Evolutionary conservation across 768 basidiomycete genomes (phyloP).

Genomic region (Polyporus arcularius): DNA sequence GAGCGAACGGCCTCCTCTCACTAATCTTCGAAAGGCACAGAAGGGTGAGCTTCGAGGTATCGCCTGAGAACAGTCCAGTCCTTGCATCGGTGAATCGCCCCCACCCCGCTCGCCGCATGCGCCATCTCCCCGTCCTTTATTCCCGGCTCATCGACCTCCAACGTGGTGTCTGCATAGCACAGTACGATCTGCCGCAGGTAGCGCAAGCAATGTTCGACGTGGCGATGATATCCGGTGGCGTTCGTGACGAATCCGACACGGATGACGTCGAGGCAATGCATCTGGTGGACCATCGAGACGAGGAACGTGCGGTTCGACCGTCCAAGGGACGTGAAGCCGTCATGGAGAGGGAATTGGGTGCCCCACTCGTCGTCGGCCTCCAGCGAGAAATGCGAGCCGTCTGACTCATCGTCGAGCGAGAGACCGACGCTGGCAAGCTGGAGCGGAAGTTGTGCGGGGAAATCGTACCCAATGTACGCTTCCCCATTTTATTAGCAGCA

Average conservation of each 20-base stretch:
- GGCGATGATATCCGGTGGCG: constrained; percentile 8
- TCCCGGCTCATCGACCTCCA: constrained; percentile 21
- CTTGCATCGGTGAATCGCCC: constrained; percentile 19
- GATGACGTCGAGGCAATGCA: constrained; percentile 31
- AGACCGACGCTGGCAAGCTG: constrained; percentile 32
- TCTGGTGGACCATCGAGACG: constrained; percentile 29
- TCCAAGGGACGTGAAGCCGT: constrained; percentile 12
- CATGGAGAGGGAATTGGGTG: constrained; percentile 26
- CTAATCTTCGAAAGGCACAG: background rate
- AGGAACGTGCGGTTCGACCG: constrained; percentile 21
- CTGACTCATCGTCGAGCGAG: constrained; percentile 22
- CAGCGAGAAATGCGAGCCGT: constrained; percentile 32
- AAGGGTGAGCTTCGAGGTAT: constrained; percentile 18
- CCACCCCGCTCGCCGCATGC: constrained; percentile 16
- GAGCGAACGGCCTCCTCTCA: too few species aligned
- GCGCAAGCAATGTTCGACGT: constrained; percentile 29
- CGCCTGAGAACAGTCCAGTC: constrained; percentile 22
- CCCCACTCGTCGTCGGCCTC: constrained; percentile 39
- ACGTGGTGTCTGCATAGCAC: constrained; percentile 30
- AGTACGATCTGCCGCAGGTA: constrained; percentile 30
- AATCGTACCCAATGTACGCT: constrained; percentile 34
- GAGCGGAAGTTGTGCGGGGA: constrained; percentile 33
- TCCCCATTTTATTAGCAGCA: too few species aligned
- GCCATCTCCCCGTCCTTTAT: constrained; percentile 3
- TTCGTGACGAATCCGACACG: constrained; percentile 23